Percentiles rank a stretch among this genome's conserved stretches.
phyloP scores from a whole-genome alignment of 2,329 filamentous ascomycete genomes.

The Phyllosticta citrichinensis region DNA sequence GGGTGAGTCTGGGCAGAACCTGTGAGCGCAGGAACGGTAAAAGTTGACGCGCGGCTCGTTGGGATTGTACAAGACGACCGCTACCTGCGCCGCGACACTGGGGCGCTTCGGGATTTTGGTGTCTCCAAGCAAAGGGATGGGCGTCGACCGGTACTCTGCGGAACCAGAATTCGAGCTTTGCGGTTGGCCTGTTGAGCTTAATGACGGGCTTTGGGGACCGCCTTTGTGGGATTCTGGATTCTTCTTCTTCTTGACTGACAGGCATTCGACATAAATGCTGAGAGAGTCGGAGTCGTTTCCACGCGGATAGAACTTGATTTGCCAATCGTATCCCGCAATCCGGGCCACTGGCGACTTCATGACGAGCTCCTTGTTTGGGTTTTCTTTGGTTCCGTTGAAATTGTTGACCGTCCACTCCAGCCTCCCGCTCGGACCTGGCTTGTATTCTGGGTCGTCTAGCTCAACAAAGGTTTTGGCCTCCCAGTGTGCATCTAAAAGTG shows the following conservation, averaged over 20 bases:
- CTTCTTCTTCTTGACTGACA: slow-evolving; percentile 30
- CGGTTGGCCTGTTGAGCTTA: background rate
- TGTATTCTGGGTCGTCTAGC: slow-evolving; percentile 49
- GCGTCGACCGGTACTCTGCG: slow-evolving; percentile 21
- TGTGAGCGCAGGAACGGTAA: slow-evolving; percentile 47
- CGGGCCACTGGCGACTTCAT: slow-evolving; percentile 48
- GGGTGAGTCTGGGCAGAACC: slow-evolving; percentile 47
- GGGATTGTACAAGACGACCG: slow-evolving; percentile 54
- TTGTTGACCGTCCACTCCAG: slow-evolving; percentile 50
- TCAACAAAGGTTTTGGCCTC: slow-evolving; percentile 46
- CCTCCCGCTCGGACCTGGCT: slow-evolving; percentile 42
- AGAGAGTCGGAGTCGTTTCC: slow-evolving; percentile 50
- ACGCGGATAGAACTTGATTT: slow-evolving; percentile 54
- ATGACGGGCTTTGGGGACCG: background rate
- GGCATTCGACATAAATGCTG: slow-evolving; percentile 53
- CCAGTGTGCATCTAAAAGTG: slow-evolving; percentile 42
- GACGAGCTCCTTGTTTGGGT: slow-evolving; percentile 47
- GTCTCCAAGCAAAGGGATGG: slow-evolving; percentile 26
- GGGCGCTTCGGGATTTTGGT: slow-evolving; percentile 29
- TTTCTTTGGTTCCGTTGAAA: slow-evolving; percentile 51
- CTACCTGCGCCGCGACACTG: slow-evolving; percentile 48
- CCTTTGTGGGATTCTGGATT: slow-evolving; percentile 11
- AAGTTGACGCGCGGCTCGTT: slow-evolving; percentile 49
- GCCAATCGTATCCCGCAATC: slow-evolving; percentile 53
- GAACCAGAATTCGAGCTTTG: background rate